Percentiles rank a stretch among this genome's conserved stretches.
These are phyloP conservation scores for Leucocoprinus sp. DNA, from an alignment of 768 basidiomycete genomes.

Conservation along the genomic window DNA sequence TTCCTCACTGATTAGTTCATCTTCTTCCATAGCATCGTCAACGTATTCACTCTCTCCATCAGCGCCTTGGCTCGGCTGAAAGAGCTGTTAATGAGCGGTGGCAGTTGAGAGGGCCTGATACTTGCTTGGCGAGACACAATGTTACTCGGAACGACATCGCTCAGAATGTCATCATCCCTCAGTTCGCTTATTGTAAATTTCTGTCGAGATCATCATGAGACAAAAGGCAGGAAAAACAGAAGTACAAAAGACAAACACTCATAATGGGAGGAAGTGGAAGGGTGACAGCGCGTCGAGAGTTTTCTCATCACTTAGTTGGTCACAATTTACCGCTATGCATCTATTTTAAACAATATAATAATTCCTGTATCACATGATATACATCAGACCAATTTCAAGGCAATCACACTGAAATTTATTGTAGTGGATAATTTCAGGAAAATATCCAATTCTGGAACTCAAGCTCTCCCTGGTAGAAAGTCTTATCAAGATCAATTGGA, in stretches of 20 bases:
- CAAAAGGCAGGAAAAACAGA: not conserved
- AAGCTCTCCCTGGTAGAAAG: too few relatives aligned
- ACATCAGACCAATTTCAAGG: too few relatives aligned
- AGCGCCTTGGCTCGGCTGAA: slow-evolving; percentile 53
- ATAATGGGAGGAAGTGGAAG: slow-evolving; percentile 12
- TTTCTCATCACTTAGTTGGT: not conserved
- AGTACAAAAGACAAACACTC: slow-evolving; percentile 16
- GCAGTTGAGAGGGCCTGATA: slow-evolving; percentile 4
- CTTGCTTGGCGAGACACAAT: slow-evolving; percentile 83
- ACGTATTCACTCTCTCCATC: slow-evolving; percentile 75
- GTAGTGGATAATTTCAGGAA: too few relatives aligned
- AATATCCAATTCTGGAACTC: too few relatives aligned
- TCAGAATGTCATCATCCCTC: slow-evolving; percentile 74
- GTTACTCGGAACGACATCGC: slow-evolving; percentile 85
- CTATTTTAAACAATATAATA: too few relatives aligned
- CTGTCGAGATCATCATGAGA: slow-evolving; percentile 14
- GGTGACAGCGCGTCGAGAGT: not conserved
- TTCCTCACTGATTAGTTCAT: slow-evolving; percentile 52
- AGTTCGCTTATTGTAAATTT: slow-evolving; percentile 31
- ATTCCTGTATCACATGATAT: too few relatives aligned
- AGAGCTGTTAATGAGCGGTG: slow-evolving; percentile 10
- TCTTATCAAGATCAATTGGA: too few relatives aligned
- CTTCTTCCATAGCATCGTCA: slow-evolving; percentile 49
- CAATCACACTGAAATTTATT: too few relatives aligned
- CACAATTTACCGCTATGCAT: too few relatives aligned